Conservation (phyloP, 2,329 filamentous ascomycete genomes). For the Neopestalotiopsis sp. region DNA sequence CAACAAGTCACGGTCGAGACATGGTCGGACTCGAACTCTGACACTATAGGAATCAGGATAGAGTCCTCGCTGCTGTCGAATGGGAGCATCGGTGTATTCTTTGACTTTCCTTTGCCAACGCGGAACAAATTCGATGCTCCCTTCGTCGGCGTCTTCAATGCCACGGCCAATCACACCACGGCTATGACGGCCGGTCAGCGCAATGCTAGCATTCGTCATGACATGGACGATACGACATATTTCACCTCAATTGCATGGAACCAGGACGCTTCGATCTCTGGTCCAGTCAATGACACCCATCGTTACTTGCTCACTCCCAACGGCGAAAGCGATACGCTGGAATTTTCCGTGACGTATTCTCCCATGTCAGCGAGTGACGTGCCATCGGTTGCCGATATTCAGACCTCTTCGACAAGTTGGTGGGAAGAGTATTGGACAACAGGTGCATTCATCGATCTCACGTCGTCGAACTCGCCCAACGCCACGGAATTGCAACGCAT, state of each 20-base stretch:
- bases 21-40: constrained; percentile 48
- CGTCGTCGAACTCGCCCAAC: constrained; percentile 41
- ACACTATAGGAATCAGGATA: constrained; percentile 49
- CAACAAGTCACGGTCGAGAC: constrained; percentile 46
- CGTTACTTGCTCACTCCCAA: constrained; percentile 44
- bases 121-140: constrained; percentile 59
- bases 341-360: constrained; percentile 39
- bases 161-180: constrained; percentile 49
- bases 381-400: constrained; percentile 32
- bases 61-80: constrained; percentile 44
- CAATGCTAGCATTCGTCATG: constrained; percentile 47
- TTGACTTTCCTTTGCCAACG: constrained; percentile 57
- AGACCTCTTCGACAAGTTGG: constrained; percentile 42
- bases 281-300: constrained; percentile 43
- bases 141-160: constrained; percentile 57
- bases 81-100: constrained; percentile 49
- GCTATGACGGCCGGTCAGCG: constrained; percentile 32
- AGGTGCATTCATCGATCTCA: constrained; percentile 57
- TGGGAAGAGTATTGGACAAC: constrained; percentile 56
- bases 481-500: constrained; percentile 57
- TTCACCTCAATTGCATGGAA: constrained; percentile 45
- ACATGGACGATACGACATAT: constrained; percentile 48
- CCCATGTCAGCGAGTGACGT: constrained; percentile 27
- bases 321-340: constrained; percentile 29
- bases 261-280: constrained; percentile 36